Conservation (phyloP, 768 basidiomycete genomes). For the Psilocybe cubensis region DNA sequence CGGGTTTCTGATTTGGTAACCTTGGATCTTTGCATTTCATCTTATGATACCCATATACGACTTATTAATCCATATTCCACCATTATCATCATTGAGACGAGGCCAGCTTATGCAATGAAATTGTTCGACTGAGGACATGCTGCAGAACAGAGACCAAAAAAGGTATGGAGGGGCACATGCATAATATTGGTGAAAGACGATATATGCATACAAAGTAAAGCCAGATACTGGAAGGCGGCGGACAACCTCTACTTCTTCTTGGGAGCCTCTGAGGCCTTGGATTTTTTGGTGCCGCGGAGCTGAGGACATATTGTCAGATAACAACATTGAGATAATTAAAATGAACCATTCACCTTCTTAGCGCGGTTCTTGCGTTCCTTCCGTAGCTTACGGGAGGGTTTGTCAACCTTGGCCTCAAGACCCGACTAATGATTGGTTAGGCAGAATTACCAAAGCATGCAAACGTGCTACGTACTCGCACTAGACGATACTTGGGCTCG, state of each 20-base stretch:
- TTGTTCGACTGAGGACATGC: conserved; percentile 1
- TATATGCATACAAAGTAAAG: conserved; percentile 37
- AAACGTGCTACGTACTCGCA: conserved; percentile 67
- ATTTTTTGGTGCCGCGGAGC: conserved; percentile 95
- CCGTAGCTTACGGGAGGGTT: conserved; percentile 94
- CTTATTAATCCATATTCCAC: conserved; percentile 11
- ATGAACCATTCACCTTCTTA: conserved; percentile 76
- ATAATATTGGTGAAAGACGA: conserved; percentile 27
- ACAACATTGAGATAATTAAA: neutral
- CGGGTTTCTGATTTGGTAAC: conserved; percentile 64
- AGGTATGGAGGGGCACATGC: conserved; percentile 17
- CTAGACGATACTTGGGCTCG: conserved; percentile 93
- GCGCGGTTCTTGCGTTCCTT: conserved; percentile 99
- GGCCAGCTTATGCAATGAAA: neutral
- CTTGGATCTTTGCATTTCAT: conserved; percentile 13
- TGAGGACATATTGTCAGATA: conserved; percentile 34
- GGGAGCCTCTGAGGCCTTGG: conserved; percentile 87
- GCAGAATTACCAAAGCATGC: neutral
- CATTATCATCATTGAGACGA: neutral
- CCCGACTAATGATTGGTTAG: conserved; percentile 54
- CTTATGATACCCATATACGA: conserved; percentile 29
- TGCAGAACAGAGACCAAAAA: neutral
- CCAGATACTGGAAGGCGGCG: conserved; percentile 19
- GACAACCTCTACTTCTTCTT: conserved; percentile 84
- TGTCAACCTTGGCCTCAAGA: conserved; percentile 77